Percentiles rank a stretch among this genome's conserved stretches.
These are phyloP conservation scores for Suaeda aralocaspica DNA, from an alignment of 148 eudicot species.

Conservation along the genomic window DNA sequence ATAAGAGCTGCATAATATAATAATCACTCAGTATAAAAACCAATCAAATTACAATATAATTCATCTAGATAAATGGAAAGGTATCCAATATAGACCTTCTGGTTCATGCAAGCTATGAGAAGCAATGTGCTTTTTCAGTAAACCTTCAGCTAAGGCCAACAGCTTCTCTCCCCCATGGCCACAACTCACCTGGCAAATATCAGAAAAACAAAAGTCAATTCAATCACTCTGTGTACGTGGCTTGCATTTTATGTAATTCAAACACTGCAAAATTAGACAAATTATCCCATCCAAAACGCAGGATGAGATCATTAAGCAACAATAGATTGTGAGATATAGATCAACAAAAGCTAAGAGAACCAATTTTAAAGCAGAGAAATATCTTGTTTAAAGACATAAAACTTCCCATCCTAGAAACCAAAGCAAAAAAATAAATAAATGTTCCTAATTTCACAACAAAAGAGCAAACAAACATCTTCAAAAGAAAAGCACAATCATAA, in stretches of 20 bases:
- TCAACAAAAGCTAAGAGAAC: neutral
- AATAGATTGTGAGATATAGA: neutral
- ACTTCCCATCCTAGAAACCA: neutral
- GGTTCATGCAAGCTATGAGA: constrained; percentile 91
- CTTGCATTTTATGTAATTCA: neutral
- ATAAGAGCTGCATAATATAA: constrained; percentile 69
- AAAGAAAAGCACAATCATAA: neutral
- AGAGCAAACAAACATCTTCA: neutral
- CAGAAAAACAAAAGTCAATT: neutral
- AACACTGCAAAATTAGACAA: neutral
- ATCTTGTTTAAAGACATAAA: neutral
- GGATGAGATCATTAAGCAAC: neutral
- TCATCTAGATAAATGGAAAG: neutral
- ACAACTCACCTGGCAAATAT: constrained; percentile 50
- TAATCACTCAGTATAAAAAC: constrained; percentile 19
- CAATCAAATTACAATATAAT: constrained; percentile 1
- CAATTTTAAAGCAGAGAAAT: neutral
- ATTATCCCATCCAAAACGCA: neutral
- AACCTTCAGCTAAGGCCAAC: constrained; percentile 81
- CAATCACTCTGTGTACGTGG: neutral
- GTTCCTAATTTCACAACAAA: neutral
- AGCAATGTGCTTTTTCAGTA: constrained; percentile 81
- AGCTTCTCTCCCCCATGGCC: constrained; percentile 64
- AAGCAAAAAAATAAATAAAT: neutral
- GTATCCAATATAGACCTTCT: constrained; percentile 51